Evolutionary conservation across 2,329 filamentous ascomycete species (phyloP).

Genomic region (Colletotrichum destructivum): DNA sequence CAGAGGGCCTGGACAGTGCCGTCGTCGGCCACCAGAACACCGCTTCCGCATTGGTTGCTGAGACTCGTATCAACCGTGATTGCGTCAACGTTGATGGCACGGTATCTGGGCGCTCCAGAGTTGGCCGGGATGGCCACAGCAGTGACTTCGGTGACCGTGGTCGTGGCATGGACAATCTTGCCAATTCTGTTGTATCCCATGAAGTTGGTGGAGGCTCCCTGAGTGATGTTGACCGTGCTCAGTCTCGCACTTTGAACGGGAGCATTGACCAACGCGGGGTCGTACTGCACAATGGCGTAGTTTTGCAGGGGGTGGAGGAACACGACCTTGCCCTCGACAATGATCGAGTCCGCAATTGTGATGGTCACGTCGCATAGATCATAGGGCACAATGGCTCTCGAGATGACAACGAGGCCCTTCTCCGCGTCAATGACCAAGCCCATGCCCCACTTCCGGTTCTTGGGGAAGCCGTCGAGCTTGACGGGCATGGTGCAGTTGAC

Average conservation of each 20-base stretch:
- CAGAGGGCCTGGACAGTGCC: conserved; percentile 95
- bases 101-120: conserved; percentile 89
- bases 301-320: conserved; percentile 98
- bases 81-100: conserved; percentile 95
- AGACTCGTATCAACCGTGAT: conserved; percentile 97
- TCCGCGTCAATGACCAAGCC: conserved; percentile 97
- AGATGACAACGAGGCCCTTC: conserved; percentile 94
- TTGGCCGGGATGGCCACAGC: conserved; percentile 97
- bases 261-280: conserved; percentile 92
- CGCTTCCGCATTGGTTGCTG: conserved; percentile 92
- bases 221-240: conserved; percentile 85
- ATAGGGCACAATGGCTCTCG: conserved; percentile 93
- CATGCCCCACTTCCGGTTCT: conserved; percentile 94
- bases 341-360: conserved; percentile 96
- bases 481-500: conserved; percentile 94
- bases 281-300: conserved; percentile 95
- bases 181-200: conserved; percentile 98
- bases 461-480: conserved; percentile 97
- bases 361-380: conserved; percentile 97
- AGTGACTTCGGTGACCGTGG: conserved; percentile 96
- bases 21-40: conserved; percentile 90
- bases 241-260: conserved; percentile 92
- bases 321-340: conserved; percentile 92
- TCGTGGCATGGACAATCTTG: conserved; percentile 92
- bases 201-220: conserved; percentile 95